Base-by-base conservation (phyloP, 768 basidiomycete genomes). In the Suillus subalutaceus region DNA sequence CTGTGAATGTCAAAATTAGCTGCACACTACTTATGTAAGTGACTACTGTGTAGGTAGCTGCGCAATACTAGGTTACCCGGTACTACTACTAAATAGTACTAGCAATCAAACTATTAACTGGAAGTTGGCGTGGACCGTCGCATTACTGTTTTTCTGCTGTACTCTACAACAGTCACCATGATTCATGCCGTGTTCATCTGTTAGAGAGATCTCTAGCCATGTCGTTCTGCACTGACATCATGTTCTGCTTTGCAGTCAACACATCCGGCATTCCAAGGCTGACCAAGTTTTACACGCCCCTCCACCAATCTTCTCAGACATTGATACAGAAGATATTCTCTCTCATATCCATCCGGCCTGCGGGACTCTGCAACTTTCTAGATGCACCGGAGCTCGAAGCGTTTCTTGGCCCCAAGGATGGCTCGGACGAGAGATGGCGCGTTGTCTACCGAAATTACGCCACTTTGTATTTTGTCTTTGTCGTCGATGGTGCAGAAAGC, bases 391-490 rank as follows among this genome's bases (percentile, higher is more conserved):
- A 93, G 73, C 85, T 93, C 38, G 91, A 93, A 74, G 85, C 86
- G 15, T 89, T 90, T 71, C 83, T 93, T 52, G 89, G 88, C 3
- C 79, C 76, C 56, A 74, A 77, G 63, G 81, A 78, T 64, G 83
- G 82, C 67, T 82, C 77, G 40, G 85, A 85, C 61, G 89, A 91
- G 70, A 83, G 86, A 74, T 88, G 93, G 83, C 84, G 92, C 66
- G 93, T 99, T 50, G 94, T 99, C 40, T 99, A 99, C 78, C 83
- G 97, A 62, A 94, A 89, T 77, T 99, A 98, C 76, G 97, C 97
- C 4, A 99, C 97, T 2, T 84, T 99, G 46, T 95, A 94, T 79
- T 99, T 99, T 73, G 95, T 97, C 15, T 96, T 99, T 77, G 94
- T 99, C 6, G 96, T 99, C 6, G 97, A 99, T 74, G 89, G 90